phyloP scores from a whole-genome alignment of 371 early-diverging fungal genomes.

The Zopfochytrium polystomum region DNA sequence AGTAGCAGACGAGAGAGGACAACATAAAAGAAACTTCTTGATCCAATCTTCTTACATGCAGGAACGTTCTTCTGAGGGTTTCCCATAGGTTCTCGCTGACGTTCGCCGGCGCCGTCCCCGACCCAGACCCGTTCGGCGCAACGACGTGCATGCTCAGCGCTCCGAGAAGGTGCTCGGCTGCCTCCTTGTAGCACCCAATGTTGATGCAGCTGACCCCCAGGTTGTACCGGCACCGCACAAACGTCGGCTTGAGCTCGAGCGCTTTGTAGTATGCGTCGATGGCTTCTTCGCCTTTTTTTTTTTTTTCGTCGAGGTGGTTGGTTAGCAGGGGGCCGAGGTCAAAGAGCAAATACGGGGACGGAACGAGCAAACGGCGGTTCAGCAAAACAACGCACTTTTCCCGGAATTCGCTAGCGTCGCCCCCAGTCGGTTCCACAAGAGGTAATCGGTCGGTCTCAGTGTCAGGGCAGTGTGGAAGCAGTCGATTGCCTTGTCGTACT shows the following conservation, averaged over 20 bases:
- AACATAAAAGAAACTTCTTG: background rate
- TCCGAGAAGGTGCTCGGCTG: constrained; percentile 83
- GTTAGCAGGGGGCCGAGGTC: background rate
- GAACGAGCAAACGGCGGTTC: background rate
- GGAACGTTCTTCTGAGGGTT: constrained; percentile 74
- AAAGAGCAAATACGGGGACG: background rate
- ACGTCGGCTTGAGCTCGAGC: constrained; percentile 83
- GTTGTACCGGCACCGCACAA: constrained; percentile 90
- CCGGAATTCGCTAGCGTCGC: constrained; percentile 89
- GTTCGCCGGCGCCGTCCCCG: constrained; percentile 44
- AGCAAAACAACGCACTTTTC: constrained; percentile 40
- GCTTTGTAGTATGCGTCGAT: constrained; percentile 89
- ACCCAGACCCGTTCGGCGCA: constrained; percentile 39
- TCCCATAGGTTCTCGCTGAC: constrained; percentile 85
- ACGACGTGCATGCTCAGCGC: constrained; percentile 56
- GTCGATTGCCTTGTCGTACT: constrained; percentile 89
- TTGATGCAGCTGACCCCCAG: constrained; percentile 87
- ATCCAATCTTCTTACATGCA: constrained; percentile 27
- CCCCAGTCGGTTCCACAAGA: constrained; percentile 90
- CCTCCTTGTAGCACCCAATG: constrained; percentile 78
- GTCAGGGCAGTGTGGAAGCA: constrained; percentile 86
- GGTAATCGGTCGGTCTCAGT: constrained; percentile 77
- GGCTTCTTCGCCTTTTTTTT: constrained; percentile 55
- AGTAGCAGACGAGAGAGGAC: background rate
- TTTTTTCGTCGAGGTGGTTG: background rate